Conservation (phyloP, 305 asterid genomes). For the Fraxinus albicans region DNA sequence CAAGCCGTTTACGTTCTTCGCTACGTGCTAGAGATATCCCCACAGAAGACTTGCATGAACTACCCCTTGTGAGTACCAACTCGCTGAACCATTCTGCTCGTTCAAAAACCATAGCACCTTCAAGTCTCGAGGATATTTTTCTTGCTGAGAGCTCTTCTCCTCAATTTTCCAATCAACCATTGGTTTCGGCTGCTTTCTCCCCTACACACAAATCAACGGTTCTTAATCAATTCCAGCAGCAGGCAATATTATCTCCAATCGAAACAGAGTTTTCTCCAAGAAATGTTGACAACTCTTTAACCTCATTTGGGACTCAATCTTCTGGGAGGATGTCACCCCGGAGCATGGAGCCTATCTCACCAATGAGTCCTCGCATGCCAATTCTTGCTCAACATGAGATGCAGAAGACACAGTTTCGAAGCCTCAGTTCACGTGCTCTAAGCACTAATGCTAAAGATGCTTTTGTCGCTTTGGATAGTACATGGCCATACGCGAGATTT, state of each 20-base stretch:
- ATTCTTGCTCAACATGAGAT: slow-evolving; percentile 58
- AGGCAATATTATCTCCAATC: slow-evolving; percentile 62
- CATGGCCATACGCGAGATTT: slow-evolving; percentile 61
- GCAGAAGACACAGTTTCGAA: slow-evolving; percentile 60
- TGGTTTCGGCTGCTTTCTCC: slow-evolving; percentile 41
- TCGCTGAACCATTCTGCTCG: slow-evolving; percentile 53
- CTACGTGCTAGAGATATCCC: slow-evolving; percentile 64
- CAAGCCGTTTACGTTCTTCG: slow-evolving; percentile 73
- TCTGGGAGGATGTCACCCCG: slow-evolving; percentile 81
- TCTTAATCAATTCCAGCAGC: slow-evolving; percentile 75
- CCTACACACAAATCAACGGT: slow-evolving; percentile 63
- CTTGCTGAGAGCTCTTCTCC: slow-evolving; percentile 69
- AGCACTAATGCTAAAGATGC: slow-evolving; percentile 48
- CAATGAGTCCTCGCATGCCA: slow-evolving; percentile 65
- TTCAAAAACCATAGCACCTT: slow-evolving; percentile 49
- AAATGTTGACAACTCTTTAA: slow-evolving; percentile 51
- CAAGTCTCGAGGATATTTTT: slow-evolving; percentile 75
- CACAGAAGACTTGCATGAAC: slow-evolving; percentile 46
- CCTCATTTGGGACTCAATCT: slow-evolving; percentile 50
- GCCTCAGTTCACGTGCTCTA: slow-evolving; percentile 73
- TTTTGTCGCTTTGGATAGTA: slow-evolving; percentile 43
- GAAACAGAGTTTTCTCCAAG: slow-evolving; percentile 56
- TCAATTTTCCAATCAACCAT: slow-evolving; percentile 48
- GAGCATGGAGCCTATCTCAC: slow-evolving; percentile 64
- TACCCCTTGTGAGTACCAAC: slow-evolving; percentile 35